A percentile compares a stretch with the other conserved stretches of the same genome.
phyloP scores from a whole-genome alignment of 805 yeast genomes.

The Saturnispora bothae region DNA sequence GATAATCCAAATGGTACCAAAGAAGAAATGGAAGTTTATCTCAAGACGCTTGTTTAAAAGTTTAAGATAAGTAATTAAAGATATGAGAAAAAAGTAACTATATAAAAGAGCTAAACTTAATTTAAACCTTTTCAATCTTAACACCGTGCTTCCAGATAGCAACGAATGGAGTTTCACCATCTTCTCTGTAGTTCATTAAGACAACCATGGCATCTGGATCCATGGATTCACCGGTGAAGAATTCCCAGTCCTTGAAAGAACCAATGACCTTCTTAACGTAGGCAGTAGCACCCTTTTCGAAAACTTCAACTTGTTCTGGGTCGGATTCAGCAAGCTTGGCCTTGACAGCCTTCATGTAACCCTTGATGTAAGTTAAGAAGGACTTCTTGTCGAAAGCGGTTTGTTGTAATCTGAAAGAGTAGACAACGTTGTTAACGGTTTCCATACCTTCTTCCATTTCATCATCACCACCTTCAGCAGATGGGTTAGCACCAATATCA shows the following conservation, averaged over 20 bases:
- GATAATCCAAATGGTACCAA: slow-evolving; percentile 50
- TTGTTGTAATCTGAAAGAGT: slow-evolving; percentile 96
- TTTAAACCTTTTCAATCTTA: slow-evolving; percentile 78
- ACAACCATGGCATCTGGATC: slow-evolving; percentile 99
- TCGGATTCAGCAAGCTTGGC: slow-evolving; percentile 75
- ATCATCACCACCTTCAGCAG: slow-evolving; percentile 91
- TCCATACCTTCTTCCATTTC: slow-evolving; percentile 75
- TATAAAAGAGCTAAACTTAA: background rate
- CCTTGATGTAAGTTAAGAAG: slow-evolving; percentile 92
- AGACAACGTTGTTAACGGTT: slow-evolving; percentile 95
- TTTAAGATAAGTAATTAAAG: background rate
- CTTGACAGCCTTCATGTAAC: slow-evolving; percentile 97
- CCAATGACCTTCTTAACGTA: slow-evolving; percentile 94
- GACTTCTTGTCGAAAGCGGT: slow-evolving; percentile 98
- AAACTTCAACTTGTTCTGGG: slow-evolving; percentile 80
- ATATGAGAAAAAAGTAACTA: background rate
- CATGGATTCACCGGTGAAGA: slow-evolving; percentile 99
- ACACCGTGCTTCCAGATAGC: slow-evolving; percentile 99
- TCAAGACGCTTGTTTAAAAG: slow-evolving; percentile 17
- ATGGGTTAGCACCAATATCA: slow-evolving; percentile 99
- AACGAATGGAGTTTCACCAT: slow-evolving; percentile 95
- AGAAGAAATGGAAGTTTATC: slow-evolving; percentile 44
- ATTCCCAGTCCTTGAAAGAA: slow-evolving; percentile 98
- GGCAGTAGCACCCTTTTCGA: slow-evolving; percentile 95
- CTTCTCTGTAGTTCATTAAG: slow-evolving; percentile 99